Base-by-base conservation (phyloP, 2,329 filamentous ascomycete genomes). In the Diaporthe destruens region DNA sequence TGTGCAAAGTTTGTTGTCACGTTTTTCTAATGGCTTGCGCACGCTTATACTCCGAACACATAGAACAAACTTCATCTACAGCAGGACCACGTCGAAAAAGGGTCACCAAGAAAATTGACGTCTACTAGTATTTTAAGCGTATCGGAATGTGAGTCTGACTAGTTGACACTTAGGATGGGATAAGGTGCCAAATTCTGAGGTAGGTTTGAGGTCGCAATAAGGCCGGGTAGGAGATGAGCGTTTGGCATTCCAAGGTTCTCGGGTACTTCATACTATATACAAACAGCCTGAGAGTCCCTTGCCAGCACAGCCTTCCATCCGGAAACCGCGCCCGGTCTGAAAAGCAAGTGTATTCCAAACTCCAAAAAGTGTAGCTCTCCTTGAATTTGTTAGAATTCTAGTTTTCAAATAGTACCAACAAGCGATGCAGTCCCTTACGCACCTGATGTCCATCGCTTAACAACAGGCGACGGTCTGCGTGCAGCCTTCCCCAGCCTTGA, bases 401-500 rank as follows among this genome's bases (percentile, higher is more conserved):
- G 2, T 6, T 0, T 2, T 1, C 4, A 5, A 44, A 8, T 3
- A 44, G 32, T 29, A 1, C 3, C 18, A 7, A 20, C 4, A 1
- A 6, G 4, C 29, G 2, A 2, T n/a, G 47, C 25, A n/a, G 29
- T 29, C 29, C 29, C 2, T 53, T 16, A 25, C 44, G 3, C 14
- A 2, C n/a, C 2, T 3, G 34, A 54, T 36, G 36, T 39, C 23
- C 16, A 6, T 39, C 20, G n/a, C 6, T 36, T 69, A 69, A 23
- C 66, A 69, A 32, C 53, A 69, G n/a, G 66, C 66, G 14, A 69
- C 47, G 6, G 53, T 69, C 20, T 55, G 49, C 18, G 3, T 32
- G 25, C 66, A 69, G 51, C 39, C 32, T 6, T 55, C 36, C 3
- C 49, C 36, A 29, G 25, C 14, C 9, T 6, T 47, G 36, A 44